phyloP scores from a whole-genome alignment of 306 rosid genomes.

The Quercus glauca region DNA sequence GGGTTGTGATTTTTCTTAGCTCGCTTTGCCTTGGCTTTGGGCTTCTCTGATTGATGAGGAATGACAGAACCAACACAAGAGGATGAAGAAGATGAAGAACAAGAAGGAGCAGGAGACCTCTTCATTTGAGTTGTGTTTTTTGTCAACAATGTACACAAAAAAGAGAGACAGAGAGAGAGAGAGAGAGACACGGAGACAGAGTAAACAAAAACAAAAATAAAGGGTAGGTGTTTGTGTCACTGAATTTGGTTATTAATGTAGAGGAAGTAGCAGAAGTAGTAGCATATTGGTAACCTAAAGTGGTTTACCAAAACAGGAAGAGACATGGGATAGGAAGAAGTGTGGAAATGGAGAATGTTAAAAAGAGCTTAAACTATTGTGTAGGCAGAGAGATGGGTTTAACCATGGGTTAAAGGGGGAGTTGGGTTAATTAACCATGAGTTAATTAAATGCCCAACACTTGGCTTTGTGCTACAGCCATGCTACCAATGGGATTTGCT shows the following conservation, averaged over 20 bases:
- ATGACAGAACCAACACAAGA: conserved; percentile 25
- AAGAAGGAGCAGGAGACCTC: conserved; percentile 53
- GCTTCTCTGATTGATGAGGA: conserved; percentile 12
- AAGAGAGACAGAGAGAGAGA: too few relatives aligned
- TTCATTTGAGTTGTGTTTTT: conserved; percentile 44
- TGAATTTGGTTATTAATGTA: not conserved
- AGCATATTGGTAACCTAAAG: conserved; percentile 61
- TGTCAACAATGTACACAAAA: too few relatives aligned
- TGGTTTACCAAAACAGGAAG: conserved; percentile 71
- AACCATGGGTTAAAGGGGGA: conserved; percentile 29
- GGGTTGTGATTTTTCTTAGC: conserved; percentile 28
- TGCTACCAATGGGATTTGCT: conserved; percentile 62
- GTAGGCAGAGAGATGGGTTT: not conserved
- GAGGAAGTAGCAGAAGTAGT: conserved; percentile 5
- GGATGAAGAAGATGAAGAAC: conserved; percentile 46
- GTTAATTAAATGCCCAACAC: conserved; percentile 57
- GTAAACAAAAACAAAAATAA: not conserved
- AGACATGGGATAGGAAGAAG: conserved; percentile 13
- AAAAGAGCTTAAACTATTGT: not conserved
- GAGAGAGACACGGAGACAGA: too few relatives aligned
- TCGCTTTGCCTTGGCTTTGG: conserved; percentile 29
- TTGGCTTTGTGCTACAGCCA: conserved; percentile 73
- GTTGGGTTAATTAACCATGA: conserved; percentile 49
- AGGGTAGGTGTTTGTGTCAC: conserved; percentile 2
- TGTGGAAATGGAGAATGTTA: conserved; percentile 9